These are phyloP conservation scores for Leishmania tropica DNA, from an alignment of 208 protist species.

Conservation along the genomic window DNA sequence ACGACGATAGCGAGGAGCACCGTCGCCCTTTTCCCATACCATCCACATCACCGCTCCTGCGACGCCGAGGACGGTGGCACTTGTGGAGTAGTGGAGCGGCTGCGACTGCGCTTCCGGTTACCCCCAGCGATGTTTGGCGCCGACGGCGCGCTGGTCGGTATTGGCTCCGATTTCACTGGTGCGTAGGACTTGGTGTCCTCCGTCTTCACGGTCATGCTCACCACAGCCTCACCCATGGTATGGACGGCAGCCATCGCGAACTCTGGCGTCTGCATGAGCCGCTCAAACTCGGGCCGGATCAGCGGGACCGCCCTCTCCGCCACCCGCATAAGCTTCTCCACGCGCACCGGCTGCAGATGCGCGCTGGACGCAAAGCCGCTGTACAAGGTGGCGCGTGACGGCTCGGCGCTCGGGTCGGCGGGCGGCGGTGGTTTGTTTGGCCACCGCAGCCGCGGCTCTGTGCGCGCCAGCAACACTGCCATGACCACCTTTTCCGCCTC, in stretches of 20 bases:
- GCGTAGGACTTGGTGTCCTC: neutral
- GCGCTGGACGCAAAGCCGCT: conserved; percentile 67
- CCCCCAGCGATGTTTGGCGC: neutral
- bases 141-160: neutral
- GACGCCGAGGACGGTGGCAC: neutral
- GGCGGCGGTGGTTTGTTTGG: conserved; percentile 33
- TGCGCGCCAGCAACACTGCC: conserved; percentile 63
- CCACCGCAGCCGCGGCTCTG: conserved; percentile 42
- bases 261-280: conserved; percentile 11
- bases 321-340: conserved; percentile 62
- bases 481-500: conserved; percentile 59
- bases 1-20: neutral
- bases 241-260: conserved; percentile 15
- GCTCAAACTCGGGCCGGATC: conserved; percentile 45
- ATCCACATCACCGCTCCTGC: neutral
- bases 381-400: conserved; percentile 42
- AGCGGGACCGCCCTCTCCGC: conserved; percentile 26
- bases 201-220: neutral
- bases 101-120: conserved; percentile 5
- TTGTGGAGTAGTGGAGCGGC: conserved; percentile 1
- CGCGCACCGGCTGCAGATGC: conserved; percentile 52
- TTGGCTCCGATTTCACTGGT: neutral
- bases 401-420: conserved; percentile 25
- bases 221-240: conserved; percentile 14
- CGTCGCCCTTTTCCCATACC: neutral